These are phyloP conservation scores for Colletotrichum sp. DNA, from an alignment of 2,329 filamentous ascomycete genomes.

Conservation along the genomic window DNA sequence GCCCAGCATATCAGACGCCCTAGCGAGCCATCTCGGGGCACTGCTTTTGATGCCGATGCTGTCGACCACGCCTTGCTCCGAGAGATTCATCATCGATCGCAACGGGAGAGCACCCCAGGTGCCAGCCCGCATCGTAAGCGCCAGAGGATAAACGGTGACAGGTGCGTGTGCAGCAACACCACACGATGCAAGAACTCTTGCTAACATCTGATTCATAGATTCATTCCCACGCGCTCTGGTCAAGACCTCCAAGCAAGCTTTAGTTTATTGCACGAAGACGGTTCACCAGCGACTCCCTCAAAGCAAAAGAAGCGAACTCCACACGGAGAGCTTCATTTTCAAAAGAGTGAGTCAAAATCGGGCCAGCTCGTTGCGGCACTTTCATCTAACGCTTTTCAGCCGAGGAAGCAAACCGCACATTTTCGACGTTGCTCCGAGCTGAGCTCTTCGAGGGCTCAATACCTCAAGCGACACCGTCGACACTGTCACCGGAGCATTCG, in stretches of 20 bases:
- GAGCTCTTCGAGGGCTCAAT: constrained; percentile 93
- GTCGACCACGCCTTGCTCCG: constrained; percentile 56
- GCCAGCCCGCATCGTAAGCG: constrained; percentile 64
- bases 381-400: constrained; percentile 48
- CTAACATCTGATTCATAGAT: constrained; percentile 57
- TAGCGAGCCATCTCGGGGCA: constrained; percentile 39
- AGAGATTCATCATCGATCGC: constrained; percentile 55
- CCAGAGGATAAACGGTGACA: constrained; percentile 64
- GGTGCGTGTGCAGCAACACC: constrained; percentile 46
- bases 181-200: too few relatives aligned
- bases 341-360: constrained; percentile 71
- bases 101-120: constrained; percentile 56
- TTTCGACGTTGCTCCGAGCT: constrained; percentile 83
- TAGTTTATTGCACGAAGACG: constrained; percentile 89
- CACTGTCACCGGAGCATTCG: constrained; percentile 63
- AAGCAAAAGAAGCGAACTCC: constrained; percentile 83
- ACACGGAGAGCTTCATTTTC: constrained; percentile 91
- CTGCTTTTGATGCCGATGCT: constrained; percentile 51
- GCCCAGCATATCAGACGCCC: constrained; percentile 38
- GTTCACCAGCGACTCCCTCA: constrained; percentile 89
- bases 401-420: constrained; percentile 94
- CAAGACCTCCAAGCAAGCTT: constrained; percentile 95
- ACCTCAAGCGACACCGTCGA: constrained; percentile 76
- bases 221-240: constrained; percentile 92
- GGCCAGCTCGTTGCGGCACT: neutral